Evolutionary conservation across 2,329 filamentous ascomycete genomes (phyloP).

Genomic region (Basipetospora sp.): DNA sequence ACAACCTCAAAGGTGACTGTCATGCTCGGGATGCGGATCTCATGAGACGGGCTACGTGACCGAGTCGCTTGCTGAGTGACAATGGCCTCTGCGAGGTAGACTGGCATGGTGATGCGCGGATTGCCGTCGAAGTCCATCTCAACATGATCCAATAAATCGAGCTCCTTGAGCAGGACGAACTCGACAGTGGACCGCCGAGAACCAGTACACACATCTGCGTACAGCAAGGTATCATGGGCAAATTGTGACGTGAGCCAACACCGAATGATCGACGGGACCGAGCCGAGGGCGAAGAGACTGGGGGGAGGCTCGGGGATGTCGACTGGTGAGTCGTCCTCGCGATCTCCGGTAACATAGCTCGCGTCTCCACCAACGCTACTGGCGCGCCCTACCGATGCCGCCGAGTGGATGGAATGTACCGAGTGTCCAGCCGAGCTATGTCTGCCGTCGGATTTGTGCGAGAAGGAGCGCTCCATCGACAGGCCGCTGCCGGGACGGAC

Average conservation of each 20-base stretch:
- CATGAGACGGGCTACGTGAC: slow-evolving; percentile 55
- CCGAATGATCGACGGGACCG: slow-evolving; percentile 83
- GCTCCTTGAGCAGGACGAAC: slow-evolving; percentile 55
- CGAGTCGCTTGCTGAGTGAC: slow-evolving; percentile 62
- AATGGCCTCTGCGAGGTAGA: slow-evolving; percentile 85
- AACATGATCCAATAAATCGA: slow-evolving; percentile 55
- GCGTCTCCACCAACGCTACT: slow-evolving; percentile 80
- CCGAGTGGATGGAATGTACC: slow-evolving; percentile 46
- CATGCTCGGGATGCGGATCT: slow-evolving; percentile 58
- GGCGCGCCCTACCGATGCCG: slow-evolving; percentile 52
- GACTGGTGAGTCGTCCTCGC: slow-evolving; percentile 53
- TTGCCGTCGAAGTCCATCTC: slow-evolving; percentile 50
- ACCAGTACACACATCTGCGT: slow-evolving; percentile 83
- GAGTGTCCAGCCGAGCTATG: slow-evolving; percentile 87
- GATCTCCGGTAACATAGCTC: slow-evolving; percentile 35
- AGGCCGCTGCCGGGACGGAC: slow-evolving; percentile 66
- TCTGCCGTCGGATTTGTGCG: slow-evolving; percentile 88
- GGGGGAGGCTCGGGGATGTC: slow-evolving; percentile 65
- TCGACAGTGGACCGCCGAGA: slow-evolving; percentile 80
- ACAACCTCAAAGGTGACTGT: slow-evolving; percentile 64
- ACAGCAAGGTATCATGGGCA: slow-evolving; percentile 75
- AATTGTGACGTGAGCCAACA: slow-evolving; percentile 90
- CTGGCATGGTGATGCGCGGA: slow-evolving; percentile 57
- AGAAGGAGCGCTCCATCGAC: slow-evolving; percentile 80
- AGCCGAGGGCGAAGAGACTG: slow-evolving; percentile 70